Base-by-base conservation (phyloP, 2,329 filamentous ascomycete species). In the Fusarium bulbicola region DNA sequence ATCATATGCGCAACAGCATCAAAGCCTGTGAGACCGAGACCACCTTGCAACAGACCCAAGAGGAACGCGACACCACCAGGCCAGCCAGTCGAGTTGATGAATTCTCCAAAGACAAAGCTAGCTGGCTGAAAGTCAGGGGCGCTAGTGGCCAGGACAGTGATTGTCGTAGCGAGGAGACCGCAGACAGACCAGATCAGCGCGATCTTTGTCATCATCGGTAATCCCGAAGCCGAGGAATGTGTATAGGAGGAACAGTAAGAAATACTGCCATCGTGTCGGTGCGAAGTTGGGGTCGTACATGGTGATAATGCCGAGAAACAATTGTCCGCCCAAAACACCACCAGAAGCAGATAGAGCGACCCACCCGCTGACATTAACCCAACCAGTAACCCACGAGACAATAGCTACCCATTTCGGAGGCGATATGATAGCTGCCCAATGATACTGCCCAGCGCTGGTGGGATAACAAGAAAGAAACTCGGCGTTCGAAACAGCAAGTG, bases 171-270 rank as follows among this genome's bases (percentile, higher is more conserved):
- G 5, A 56, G 36, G 11, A 56, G 36, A 14, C 58, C 36, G 18
- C 28, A 42, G 5, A 56, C 58, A 6, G 58, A 60, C 36, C 47
- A 42, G n/a, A 56, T n/a, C 36, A 56, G 28, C 5, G 58, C 58
- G 8, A 56, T 15, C n/a, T 60, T 60, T 13, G 36, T 56, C 47
- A 60, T 42, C 15, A 60, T n/a, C 4, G 58, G 58, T 10, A 40
- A 10, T 7, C 58, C 45, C 12, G 32, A 59, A 16, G 46, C 26
- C 13, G 0, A 52, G n/a, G 3, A 37, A 52, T 15, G n/a, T 37
- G 18, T 37, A 52, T 52, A 52, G 0, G 13, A 52, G 49, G 7
- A 52, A 52, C 18, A 52, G 49, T 8, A 52, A 3, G 18, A 52
- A 52, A 1, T 52, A 52, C 49, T 37, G 49, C 49, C 49, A 52